phyloP scores from a whole-genome alignment of 345 rosid species.

The Boechera stricta region DNA sequence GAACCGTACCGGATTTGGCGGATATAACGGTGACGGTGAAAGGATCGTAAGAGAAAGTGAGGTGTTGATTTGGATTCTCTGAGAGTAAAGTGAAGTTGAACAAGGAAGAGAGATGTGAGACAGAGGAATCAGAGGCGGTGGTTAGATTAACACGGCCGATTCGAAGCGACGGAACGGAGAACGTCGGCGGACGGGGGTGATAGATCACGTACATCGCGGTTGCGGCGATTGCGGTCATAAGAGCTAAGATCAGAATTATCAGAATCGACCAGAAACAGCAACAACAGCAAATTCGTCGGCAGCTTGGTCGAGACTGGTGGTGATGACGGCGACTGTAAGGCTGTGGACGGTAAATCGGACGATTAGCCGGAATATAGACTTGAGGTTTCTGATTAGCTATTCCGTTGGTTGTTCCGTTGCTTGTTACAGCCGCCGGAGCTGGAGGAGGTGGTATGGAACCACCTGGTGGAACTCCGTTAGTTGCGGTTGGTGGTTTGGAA shows the following conservation, averaged over 20 bases:
- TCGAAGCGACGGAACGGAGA: conserved; percentile 75
- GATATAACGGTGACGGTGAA: conserved; percentile 55
- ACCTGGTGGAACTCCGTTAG: conserved; percentile 31
- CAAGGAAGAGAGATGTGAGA: conserved; percentile 66
- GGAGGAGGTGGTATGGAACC: conserved; percentile 43
- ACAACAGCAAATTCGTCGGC: conserved; percentile 77
- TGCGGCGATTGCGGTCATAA: conserved; percentile 68
- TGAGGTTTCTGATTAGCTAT: conserved; percentile 54
- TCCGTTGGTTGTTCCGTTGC: conserved; percentile 41
- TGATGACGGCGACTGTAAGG: conserved; percentile 61
- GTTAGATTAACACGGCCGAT: conserved; percentile 71
- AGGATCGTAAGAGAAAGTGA: conserved; percentile 72
- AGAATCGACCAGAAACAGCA: conserved; percentile 88
- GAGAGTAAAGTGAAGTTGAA: conserved; percentile 81
- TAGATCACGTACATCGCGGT: conserved; percentile 78
- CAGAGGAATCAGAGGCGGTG: conserved; percentile 67
- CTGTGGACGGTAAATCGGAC: conserved; percentile 66
- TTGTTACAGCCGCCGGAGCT: conserved; percentile 28
- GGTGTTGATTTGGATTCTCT: conserved; percentile 78
- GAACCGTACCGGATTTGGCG: conserved; percentile 47
- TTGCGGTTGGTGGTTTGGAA: conserved; percentile 55
- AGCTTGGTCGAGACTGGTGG: conserved; percentile 60
- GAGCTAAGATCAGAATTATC: conserved; percentile 60
- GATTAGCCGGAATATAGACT: conserved; percentile 62
- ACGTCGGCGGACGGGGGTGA: conserved; percentile 77